These are phyloP conservation scores for Eucalyptus camaldulensis DNA, from an alignment of 345 rosid species.

Conservation along the genomic window DNA sequence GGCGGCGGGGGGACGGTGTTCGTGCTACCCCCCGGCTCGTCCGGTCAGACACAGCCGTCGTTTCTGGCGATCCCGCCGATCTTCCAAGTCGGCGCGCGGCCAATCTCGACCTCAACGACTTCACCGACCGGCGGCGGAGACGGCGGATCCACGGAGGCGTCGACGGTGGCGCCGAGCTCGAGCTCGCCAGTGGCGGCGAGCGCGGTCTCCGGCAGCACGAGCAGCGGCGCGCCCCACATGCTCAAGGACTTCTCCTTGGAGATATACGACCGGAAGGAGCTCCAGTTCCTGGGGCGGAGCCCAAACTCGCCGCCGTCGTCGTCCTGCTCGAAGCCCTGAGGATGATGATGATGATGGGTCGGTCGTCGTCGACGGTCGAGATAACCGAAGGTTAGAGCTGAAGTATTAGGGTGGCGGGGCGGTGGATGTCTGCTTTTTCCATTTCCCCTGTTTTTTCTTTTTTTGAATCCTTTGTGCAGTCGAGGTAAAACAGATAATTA, in stretches of 20 bases:
- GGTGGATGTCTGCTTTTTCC: not conserved
- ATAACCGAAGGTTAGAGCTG: not conserved
- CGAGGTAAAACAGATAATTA: not conserved
- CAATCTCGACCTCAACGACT: constrained; percentile 28
- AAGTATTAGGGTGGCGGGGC: not conserved
- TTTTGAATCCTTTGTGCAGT: not conserved
- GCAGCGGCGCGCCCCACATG: constrained; percentile 8
- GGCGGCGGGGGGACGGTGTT: constrained; percentile 21
- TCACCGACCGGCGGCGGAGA: not conserved
- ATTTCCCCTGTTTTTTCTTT: not conserved
- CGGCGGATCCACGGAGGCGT: not conserved
- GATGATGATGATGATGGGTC: not conserved
- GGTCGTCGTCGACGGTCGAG: not conserved
- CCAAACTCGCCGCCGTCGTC: not conserved
- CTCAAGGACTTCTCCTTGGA: constrained; percentile 55
- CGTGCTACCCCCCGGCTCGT: constrained; percentile 40
- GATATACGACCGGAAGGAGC: constrained; percentile 57
- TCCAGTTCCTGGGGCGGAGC: constrained; percentile 40
- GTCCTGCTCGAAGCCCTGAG: not conserved
- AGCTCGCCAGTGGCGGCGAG: not conserved
- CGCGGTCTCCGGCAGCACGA: not conserved
- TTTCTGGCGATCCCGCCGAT: constrained; percentile 8
- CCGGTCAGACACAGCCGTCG: not conserved
- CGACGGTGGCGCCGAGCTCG: not conserved
- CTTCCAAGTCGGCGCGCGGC: constrained; percentile 17